Evolutionary conservation across 495 filamentous ascomycete species (phyloP).

Genomic region (Entonaema liquescens): DNA sequence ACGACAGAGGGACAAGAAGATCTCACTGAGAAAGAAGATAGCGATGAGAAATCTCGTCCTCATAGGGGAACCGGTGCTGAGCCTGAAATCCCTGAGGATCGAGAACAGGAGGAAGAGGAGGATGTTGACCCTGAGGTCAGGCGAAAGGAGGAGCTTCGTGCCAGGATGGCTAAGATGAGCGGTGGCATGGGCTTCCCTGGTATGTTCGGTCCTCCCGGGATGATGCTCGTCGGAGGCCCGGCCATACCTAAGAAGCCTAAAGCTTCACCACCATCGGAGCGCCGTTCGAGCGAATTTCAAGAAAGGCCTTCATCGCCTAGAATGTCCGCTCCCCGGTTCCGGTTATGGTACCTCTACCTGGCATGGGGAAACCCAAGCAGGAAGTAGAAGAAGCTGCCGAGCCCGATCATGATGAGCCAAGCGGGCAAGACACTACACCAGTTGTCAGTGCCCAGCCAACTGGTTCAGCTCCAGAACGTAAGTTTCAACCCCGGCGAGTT

Average conservation of each 20-base stretch:
- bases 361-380: constrained; percentile 61
- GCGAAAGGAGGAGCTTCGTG: constrained; percentile 86
- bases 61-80: constrained; percentile 42
- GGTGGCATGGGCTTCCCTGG: constrained; percentile 98
- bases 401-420: constrained; percentile 49
- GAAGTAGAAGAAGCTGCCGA: constrained; percentile 56
- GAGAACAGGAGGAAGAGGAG: constrained; percentile 77
- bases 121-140: constrained; percentile 91
- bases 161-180: constrained; percentile 97
- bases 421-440: constrained; percentile 42
- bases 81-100: constrained; percentile 60
- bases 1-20: constrained; percentile 83
- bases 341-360: constrained; percentile 74
- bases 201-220: constrained; percentile 84
- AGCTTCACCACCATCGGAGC: constrained; percentile 55
- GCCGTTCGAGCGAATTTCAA: constrained; percentile 58
- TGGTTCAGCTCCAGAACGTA: constrained; percentile 59
- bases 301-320: constrained; percentile 56
- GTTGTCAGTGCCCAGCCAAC: constrained; percentile 48
- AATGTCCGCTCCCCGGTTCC: constrained; percentile 73
- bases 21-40: constrained; percentile 76
- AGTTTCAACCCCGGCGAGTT: constrained; percentile 34
- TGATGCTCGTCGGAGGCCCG: constrained; percentile 66
- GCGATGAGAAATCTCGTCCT: constrained; percentile 62
- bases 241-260: constrained; percentile 73